Percentiles rank a stretch among this genome's conserved stretches.
These are phyloP conservation scores for Pseudonitzschia delicatissima DNA, from an alignment of 108 stramenopile species.

Conservation along the genomic window DNA sequence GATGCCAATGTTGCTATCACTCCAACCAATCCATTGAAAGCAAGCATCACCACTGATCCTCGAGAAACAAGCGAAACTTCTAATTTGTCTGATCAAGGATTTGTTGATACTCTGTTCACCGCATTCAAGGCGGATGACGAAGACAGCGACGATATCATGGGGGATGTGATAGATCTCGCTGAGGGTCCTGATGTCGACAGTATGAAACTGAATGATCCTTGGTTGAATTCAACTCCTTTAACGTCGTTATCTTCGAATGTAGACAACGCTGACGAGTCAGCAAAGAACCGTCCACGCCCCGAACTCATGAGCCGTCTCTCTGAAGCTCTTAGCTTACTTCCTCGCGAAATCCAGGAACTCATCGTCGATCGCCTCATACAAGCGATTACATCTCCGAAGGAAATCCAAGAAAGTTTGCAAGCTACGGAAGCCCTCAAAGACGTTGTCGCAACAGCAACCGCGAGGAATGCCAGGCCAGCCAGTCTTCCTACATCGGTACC, in stretches of 20 bases:
- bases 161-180: background rate
- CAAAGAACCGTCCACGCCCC: conserved; percentile 40
- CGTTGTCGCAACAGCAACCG: background rate
- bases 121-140: conserved; percentile 38
- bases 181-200: background rate
- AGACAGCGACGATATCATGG: conserved; percentile 23
- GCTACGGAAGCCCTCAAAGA: conserved; percentile 16
- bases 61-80: conserved; percentile 29
- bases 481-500: conserved; percentile 10
- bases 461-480: conserved; percentile 8
- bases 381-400: conserved; percentile 51
- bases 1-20: background rate
- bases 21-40: background rate
- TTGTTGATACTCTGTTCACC: conserved; percentile 59
- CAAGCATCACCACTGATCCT: background rate
- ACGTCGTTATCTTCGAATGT: background rate
- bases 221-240: background rate
- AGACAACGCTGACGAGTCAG: background rate
- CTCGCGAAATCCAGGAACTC: conserved; percentile 75
- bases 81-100: conserved; percentile 39
- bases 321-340: conserved; percentile 69
- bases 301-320: conserved; percentile 73
- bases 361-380: conserved; percentile 75
- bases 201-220: background rate
- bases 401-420: conserved; percentile 34